A percentile compares a stretch with the other conserved stretches of the same genome.
Conservation (phyloP, 345 rosid genomes). For the Dovyalis caffra region DNA sequence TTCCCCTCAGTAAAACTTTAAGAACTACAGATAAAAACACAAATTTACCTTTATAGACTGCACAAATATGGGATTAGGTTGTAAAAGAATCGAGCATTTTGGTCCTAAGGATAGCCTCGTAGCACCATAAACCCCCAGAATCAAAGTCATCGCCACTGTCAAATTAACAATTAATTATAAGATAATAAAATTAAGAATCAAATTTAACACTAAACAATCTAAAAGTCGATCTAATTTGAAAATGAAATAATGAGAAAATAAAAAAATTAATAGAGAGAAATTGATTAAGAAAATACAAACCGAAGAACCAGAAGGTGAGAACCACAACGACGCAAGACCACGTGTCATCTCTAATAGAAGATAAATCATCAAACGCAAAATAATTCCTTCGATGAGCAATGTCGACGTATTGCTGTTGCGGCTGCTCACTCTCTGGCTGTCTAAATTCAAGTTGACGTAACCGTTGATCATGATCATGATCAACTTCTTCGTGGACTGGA, state of each 20-base stretch:
- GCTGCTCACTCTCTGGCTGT: conserved; percentile 48
- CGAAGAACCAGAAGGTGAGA: conserved; percentile 86
- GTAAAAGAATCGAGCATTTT: conserved; percentile 57
- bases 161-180: not conserved
- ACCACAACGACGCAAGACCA: conserved; percentile 88
- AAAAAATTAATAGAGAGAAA: not conserved
- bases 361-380: conserved; percentile 30
- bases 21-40: not conserved
- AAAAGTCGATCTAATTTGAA: not conserved
- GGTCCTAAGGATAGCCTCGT: conserved; percentile 66
- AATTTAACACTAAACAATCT: not conserved
- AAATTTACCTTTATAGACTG: conserved; percentile 64
- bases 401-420: conserved; percentile 24
- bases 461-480: not conserved
- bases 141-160: conserved; percentile 84
- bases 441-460: not conserved
- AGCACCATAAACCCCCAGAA: conserved; percentile 82
- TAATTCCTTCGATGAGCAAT: conserved; percentile 34
- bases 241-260: not conserved
- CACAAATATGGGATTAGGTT: conserved; percentile 76
- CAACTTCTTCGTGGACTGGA: not conserved
- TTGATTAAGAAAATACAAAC: conserved; percentile 39
- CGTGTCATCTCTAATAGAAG: conserved; percentile 59
- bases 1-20: not conserved
- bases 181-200: not conserved